Conservation (phyloP, 306 rosid species). For the Castanea crenata region DNA sequence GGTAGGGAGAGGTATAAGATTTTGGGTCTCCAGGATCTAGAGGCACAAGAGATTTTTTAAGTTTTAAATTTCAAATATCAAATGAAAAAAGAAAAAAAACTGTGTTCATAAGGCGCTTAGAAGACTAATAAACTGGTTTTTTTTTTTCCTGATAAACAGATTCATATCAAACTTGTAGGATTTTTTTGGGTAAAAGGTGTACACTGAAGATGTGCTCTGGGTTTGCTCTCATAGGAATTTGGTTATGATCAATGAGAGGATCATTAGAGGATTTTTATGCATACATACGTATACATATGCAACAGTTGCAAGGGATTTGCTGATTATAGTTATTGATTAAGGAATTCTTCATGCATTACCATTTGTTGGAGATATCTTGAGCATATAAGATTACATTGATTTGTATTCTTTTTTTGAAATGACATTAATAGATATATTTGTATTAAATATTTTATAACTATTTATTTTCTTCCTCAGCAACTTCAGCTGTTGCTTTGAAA, state of each 20-base stretch:
- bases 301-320: background rate
- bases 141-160: too few relatives aligned
- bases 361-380: background rate
- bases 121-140: background rate
- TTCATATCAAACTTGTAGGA: background rate
- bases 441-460: background rate
- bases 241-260: background rate
- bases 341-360: background rate
- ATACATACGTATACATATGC: background rate
- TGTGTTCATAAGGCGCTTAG: too few relatives aligned
- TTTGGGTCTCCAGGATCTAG: too few relatives aligned
- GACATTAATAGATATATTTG: background rate
- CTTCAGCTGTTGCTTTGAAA: background rate
- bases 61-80: too few relatives aligned
- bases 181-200: background rate
- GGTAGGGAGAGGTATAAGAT: too few relatives aligned
- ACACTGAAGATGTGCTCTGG: background rate
- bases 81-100: too few relatives aligned
- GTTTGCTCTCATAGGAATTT: background rate
- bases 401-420: background rate
- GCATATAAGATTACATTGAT: background rate
- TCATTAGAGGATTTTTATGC: background rate
- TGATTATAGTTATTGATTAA: background rate
- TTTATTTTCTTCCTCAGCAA: background rate
- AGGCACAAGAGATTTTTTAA: too few relatives aligned